Base-by-base conservation (phyloP, 2,329 filamentous ascomycete genomes). In the Cadophora sp. region DNA sequence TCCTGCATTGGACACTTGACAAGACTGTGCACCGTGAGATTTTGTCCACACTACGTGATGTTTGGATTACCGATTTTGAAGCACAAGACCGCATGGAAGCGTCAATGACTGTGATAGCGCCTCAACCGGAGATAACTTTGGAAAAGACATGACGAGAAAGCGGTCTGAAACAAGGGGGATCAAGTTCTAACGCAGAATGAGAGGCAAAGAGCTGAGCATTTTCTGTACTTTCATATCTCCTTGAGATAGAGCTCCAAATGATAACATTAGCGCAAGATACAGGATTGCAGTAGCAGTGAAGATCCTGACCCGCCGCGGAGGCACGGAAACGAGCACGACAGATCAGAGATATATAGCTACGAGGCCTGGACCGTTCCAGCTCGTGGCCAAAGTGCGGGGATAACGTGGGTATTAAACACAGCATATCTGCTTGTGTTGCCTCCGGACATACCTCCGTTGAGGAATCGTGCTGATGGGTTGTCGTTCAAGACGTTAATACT, bases 1-100 rank as follows among this genome's bases (percentile, higher is more conserved):
- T 71, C 73, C 76, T 74, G 77, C 74, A 77, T 77, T 69, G 71
- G 77, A 72, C 73, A 81, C 76, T 71, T 71, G n/a, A 71, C 67
- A 29, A 72, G 65, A 27, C 64, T 68, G 51, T 55, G 12, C 8
- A 43, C 2, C 12, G 34, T 64, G 64, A 63, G 50, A 19, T 22
- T 31, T 22, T 14, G 26, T 19, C 34, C 26, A 31, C 9, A 9
- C n/a, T 22, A 4, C 24, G 43, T 12, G 24, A 37, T 29, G 37
- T 24, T 19, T 51, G 7, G 22, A 58, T 26, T 65, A 64, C 63
- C 68, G 64, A 66, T 72, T 71, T 14, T 60, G 58, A 26, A 69
- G 64, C 19, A 68, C 64, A 26, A 69, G 67, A 37, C 67, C 69
- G 64, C 65, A 71, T 31, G 64, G 67, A 14, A 70, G 48, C 19